phyloP scores from a whole-genome alignment of 176 grass and related monocot species.

The Ensete glaucum region DNA sequence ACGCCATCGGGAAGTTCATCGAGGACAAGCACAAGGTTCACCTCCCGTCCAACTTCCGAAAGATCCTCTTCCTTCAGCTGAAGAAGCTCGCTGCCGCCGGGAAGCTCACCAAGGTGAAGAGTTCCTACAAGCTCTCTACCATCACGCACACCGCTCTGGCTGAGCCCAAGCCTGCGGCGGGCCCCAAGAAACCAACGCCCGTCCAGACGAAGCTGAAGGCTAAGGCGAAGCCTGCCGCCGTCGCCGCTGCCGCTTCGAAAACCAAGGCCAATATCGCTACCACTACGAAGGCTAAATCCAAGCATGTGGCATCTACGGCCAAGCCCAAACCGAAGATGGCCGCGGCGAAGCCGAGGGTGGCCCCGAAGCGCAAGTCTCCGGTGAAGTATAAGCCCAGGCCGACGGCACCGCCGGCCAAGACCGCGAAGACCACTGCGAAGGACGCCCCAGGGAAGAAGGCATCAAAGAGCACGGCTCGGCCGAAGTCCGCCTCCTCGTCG shows the following conservation, averaged over 20 bases:
- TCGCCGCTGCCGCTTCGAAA: too few species aligned
- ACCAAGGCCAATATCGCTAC: background rate
- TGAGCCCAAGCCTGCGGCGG: background rate
- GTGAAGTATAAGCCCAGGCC: background rate
- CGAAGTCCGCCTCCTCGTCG: background rate
- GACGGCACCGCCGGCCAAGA: background rate
- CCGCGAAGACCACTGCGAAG: background rate
- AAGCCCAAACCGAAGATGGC: background rate
- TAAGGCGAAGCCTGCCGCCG: background rate
- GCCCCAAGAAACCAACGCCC: background rate
- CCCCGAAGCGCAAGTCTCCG: too few species aligned
- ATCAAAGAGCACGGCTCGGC: background rate
- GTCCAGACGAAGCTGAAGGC: background rate
- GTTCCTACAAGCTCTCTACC: conserved; percentile 47
- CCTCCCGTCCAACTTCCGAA: conserved; percentile 44
- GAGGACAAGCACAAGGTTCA: conserved; percentile 65
- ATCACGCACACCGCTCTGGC: background rate
- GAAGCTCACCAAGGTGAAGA: conserved; percentile 66
- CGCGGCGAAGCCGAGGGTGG: background rate
- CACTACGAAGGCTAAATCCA: background rate
- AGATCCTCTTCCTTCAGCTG: conserved; percentile 46
- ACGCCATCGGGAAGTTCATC: conserved; percentile 58
- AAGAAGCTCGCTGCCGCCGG: conserved; percentile 58
- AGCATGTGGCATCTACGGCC: background rate
- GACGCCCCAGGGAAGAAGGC: background rate